These are phyloP conservation scores for Agaricus subrufescens DNA, from an alignment of 768 basidiomycete species.

Conservation along the genomic window DNA sequence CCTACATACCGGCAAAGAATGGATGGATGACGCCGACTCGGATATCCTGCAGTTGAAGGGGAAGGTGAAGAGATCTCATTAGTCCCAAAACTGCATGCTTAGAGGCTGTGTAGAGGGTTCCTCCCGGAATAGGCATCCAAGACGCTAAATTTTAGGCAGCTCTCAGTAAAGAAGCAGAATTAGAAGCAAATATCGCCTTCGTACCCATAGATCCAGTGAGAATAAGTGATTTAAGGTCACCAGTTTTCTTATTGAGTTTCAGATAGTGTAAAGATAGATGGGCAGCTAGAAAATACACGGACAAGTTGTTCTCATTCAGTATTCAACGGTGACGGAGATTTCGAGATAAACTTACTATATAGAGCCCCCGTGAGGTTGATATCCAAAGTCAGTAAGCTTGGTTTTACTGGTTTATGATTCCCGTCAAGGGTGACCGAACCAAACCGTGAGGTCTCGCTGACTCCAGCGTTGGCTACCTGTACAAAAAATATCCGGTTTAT, in stretches of 20 bases:
- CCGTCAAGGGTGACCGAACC: slow-evolving; percentile 22
- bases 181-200: not conserved
- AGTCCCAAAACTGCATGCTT: slow-evolving; percentile 52
- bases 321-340: not conserved
- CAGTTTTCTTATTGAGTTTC: slow-evolving; percentile 26
- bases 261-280: slow-evolving; percentile 52
- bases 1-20: slow-evolving; percentile 43
- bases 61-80: slow-evolving; percentile 41
- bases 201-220: slow-evolving; percentile 53
- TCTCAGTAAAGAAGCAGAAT: not conserved
- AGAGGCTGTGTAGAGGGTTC: slow-evolving; percentile 42
- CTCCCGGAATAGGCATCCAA: slow-evolving; percentile 40
- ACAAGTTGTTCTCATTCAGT: not conserved
- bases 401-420: slow-evolving; percentile 39
- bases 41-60: slow-evolving; percentile 31
- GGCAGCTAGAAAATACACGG: slow-evolving; percentile 26
- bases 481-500: not conserved
- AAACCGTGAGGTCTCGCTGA: slow-evolving; percentile 31
- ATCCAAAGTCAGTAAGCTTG: slow-evolving; percentile 38
- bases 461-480: slow-evolving; percentile 47
- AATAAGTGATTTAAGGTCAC: slow-evolving; percentile 44
- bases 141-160: slow-evolving; percentile 33
- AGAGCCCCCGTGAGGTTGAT: slow-evolving; percentile 45
- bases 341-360: slow-evolving; percentile 35
- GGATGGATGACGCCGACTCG: slow-evolving; percentile 46